phyloP scores from a whole-genome alignment of 345 rosid genomes.

The Hypericum androsaemum region DNA sequence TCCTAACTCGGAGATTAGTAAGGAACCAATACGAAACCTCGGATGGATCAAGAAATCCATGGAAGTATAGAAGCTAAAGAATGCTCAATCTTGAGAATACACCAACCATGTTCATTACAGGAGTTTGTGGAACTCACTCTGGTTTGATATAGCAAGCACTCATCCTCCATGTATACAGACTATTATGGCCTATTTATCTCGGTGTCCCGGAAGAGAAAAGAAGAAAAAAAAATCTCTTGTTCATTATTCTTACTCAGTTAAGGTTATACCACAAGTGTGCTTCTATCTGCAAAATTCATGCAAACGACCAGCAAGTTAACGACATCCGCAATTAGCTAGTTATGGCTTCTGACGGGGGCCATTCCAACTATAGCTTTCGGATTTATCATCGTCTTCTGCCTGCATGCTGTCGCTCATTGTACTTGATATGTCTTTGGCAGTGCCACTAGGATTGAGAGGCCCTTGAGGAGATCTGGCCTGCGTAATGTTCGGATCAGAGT shows the following conservation, averaged over 20 bases:
- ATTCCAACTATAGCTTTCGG: conserved; percentile 19
- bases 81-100: too few species aligned
- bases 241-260: conserved; percentile 4
- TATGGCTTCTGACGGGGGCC: conserved; percentile 1
- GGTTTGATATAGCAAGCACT: too few species aligned
- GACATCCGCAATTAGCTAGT: conserved; percentile 6
- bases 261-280: conserved; percentile 7
- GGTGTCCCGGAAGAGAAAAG: background rate
- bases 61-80: too few species aligned
- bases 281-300: conserved; percentile 17
- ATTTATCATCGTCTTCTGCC: conserved; percentile 10
- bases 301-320: conserved; percentile 10
- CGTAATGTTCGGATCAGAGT: background rate
- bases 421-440: conserved; percentile 7
- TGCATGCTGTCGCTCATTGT: conserved; percentile 12
- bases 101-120: too few species aligned
- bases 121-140: too few species aligned
- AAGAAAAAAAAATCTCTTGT: conserved; percentile 1
- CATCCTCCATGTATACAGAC: too few species aligned
- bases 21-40: too few species aligned
- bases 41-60: too few species aligned
- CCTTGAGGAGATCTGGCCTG: conserved; percentile 12
- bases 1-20: too few species aligned
- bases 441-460: background rate
- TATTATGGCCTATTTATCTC: too few species aligned